Evolutionary conservation across 306 rosid species (phyloP).

Genomic region (Fagus crenata): DNA sequence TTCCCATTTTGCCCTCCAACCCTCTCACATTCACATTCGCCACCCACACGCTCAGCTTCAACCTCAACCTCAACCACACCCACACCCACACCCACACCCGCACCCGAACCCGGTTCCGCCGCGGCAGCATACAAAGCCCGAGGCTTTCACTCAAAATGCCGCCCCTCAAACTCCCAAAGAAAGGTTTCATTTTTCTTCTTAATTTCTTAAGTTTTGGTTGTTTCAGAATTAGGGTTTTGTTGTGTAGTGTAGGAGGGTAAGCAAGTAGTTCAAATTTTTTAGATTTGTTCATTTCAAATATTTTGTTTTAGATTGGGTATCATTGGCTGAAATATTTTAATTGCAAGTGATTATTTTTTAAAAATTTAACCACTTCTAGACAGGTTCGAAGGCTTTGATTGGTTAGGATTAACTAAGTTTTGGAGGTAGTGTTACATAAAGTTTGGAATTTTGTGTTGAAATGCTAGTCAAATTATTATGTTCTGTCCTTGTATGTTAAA

Average conservation of each 20-base stretch:
- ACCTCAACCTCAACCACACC: slow-evolving; percentile 15
- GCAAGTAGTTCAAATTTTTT: too few relatives aligned
- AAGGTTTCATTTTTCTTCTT: slow-evolving; percentile 39
- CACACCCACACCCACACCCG: slow-evolving; percentile 3
- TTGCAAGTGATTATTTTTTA: neutral
- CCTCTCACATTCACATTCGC: slow-evolving; percentile 25
- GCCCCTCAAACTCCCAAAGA: slow-evolving; percentile 44
- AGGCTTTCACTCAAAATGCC: slow-evolving; percentile 30
- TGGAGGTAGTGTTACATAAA: neutral
- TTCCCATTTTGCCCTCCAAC: slow-evolving; percentile 66
- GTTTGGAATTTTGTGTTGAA: neutral
- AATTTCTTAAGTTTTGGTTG: neutral
- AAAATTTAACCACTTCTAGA: neutral
- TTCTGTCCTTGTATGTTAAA: neutral
- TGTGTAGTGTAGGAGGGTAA: too few relatives aligned
- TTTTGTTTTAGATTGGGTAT: neutral
- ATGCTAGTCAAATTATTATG: neutral
- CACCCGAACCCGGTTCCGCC: neutral
- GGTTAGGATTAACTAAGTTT: neutral
- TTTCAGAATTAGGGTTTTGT: slow-evolving; percentile 8
- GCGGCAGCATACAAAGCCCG: slow-evolving; percentile 23
- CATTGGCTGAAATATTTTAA: neutral
- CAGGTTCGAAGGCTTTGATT: neutral
- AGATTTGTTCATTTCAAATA: neutral
- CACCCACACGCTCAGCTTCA: slow-evolving; percentile 9